A percentile compares a stretch with the other conserved stretches of the same genome.
phyloP scores from a whole-genome alignment of 2,329 filamentous ascomycete genomes.

The Catunica adiposa region DNA sequence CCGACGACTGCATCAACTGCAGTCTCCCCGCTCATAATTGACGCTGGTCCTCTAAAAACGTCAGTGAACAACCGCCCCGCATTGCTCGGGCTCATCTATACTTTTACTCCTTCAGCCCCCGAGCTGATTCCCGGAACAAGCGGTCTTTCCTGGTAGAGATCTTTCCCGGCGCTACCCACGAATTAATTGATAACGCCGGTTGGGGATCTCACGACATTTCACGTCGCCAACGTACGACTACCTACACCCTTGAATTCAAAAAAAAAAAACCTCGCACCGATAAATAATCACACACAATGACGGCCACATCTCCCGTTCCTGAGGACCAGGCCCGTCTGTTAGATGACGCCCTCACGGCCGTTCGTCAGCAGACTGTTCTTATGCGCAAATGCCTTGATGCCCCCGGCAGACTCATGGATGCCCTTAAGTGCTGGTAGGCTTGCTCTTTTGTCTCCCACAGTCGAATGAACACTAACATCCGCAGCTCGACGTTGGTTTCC shows the following conservation, averaged over 20 bases:
- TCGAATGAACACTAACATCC: constrained; percentile 11
- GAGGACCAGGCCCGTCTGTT: constrained; percentile 83
- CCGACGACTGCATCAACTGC: not conserved
- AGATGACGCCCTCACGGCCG: constrained; percentile 89
- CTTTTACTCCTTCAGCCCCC: not conserved
- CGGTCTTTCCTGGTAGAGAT: not conserved
- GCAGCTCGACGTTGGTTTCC: constrained; percentile 91
- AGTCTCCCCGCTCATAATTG: not conserved
- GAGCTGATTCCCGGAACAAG: not conserved
- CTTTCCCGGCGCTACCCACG: not conserved
- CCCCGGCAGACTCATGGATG: constrained; percentile 98
- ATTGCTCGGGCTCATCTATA: not conserved
- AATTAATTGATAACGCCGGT: not conserved
- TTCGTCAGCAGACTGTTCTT: constrained; percentile 88
- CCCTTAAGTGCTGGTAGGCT: constrained; percentile 88
- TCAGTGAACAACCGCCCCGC: not conserved
- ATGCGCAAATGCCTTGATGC: constrained; percentile 98
- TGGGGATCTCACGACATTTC: not conserved
- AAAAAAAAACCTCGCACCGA: not conserved
- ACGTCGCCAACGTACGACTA: not conserved
- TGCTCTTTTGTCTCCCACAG: not conserved
- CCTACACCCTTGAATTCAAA: not conserved
- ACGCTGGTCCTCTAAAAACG: not conserved
- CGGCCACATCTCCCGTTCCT: constrained; percentile 40
- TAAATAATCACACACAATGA: constrained; percentile 20